A percentile compares a stretch with the other conserved stretches of the same genome.
Evolutionary conservation across 805 yeast genomes (phyloP).

Genomic region (Wickerhamiella kurtzmanii): DNA sequence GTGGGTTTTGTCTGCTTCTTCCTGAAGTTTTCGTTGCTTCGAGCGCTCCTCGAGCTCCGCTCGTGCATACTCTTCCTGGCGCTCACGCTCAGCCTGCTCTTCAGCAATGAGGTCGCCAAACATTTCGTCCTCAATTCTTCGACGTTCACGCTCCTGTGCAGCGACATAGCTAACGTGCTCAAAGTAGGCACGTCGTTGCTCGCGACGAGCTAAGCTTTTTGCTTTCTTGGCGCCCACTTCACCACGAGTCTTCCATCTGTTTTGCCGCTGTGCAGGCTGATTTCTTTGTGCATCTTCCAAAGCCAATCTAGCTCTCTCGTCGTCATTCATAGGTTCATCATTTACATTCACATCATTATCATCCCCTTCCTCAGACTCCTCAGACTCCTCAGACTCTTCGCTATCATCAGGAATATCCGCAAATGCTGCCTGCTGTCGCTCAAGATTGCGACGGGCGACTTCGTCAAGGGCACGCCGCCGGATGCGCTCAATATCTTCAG

Average conservation of each 20-base stretch:
- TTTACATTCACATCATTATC: not conserved
- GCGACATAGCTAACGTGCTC: slow-evolving; percentile 24
- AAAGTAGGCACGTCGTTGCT: slow-evolving; percentile 24
- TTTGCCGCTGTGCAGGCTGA: slow-evolving; percentile 12
- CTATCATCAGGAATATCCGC: not conserved
- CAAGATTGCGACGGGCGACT: not conserved
- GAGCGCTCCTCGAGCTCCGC: slow-evolving; percentile 16
- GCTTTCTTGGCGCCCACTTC: slow-evolving; percentile 26
- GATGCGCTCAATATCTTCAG: not conserved
- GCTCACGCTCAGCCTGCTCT: slow-evolving; percentile 19
- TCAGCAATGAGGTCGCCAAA: slow-evolving; percentile 25
- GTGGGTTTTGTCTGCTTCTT: slow-evolving; percentile 14
- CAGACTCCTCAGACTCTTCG: not conserved
- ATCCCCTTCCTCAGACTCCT: too few relatives aligned
- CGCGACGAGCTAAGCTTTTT: slow-evolving; percentile 23
- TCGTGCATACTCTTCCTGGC: slow-evolving; percentile 16
- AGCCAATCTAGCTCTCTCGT: slow-evolving; percentile 14
- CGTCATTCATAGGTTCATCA: slow-evolving; percentile 6
- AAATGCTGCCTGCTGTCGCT: not conserved
- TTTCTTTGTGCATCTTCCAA: slow-evolving; percentile 13
- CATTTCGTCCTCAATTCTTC: slow-evolving; percentile 18
- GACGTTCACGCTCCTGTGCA: slow-evolving; percentile 17
- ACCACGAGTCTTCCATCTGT: slow-evolving; percentile 19
- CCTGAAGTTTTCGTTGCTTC: slow-evolving; percentile 12
- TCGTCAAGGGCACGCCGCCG: not conserved